Percentiles rank a stretch among this genome's conserved stretches.
These are phyloP conservation scores for Aureobasidium sp. DNA, from an alignment of 2,329 filamentous ascomycete species.

Conservation along the genomic window DNA sequence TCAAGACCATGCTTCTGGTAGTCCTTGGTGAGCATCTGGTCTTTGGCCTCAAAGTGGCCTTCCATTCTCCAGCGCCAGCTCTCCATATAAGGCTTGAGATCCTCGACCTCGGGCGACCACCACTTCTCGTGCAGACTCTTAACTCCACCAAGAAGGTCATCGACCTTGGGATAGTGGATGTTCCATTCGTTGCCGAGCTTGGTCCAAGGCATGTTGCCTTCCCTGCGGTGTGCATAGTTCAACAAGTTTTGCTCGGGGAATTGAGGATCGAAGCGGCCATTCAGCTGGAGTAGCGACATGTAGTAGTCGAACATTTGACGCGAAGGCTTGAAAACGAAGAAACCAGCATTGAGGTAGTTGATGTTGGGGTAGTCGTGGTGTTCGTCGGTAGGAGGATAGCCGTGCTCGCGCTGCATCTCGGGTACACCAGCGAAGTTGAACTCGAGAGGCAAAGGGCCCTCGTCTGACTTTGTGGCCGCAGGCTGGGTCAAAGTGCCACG, in stretches of 20 bases:
- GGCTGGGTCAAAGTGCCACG: slow-evolving; percentile 17
- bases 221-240: slow-evolving; percentile 28
- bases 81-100: slow-evolving; percentile 25
- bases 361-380: slow-evolving; percentile 21
- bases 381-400: slow-evolving; percentile 24
- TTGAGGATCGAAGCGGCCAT: slow-evolving; percentile 24
- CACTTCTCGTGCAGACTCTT: slow-evolving; percentile 33
- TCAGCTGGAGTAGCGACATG: slow-evolving; percentile 21
- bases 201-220: slow-evolving; percentile 35
- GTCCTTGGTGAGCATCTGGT: slow-evolving; percentile 13
- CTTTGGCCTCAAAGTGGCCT: slow-evolving; percentile 29
- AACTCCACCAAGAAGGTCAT: slow-evolving; percentile 29
- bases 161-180: slow-evolving; percentile 28
- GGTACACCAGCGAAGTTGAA: slow-evolving; percentile 27
- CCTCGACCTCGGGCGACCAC: slow-evolving; percentile 28
- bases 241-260: slow-evolving; percentile 30
- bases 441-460: slow-evolving; percentile 21
- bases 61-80: slow-evolving; percentile 28
- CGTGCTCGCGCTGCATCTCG: slow-evolving; percentile 25
- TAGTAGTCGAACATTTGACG: slow-evolving; percentile 25
- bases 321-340: slow-evolving; percentile 27
- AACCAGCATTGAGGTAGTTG: slow-evolving; percentile 27
- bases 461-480: slow-evolving; percentile 19
- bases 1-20: slow-evolving; percentile 1
- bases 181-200: slow-evolving; percentile 31